Percentiles rank a stretch among this genome's conserved stretches.
phyloP scores from a whole-genome alignment of 306 rosid genomes.

The Glycyrrhiza uralensis region DNA sequence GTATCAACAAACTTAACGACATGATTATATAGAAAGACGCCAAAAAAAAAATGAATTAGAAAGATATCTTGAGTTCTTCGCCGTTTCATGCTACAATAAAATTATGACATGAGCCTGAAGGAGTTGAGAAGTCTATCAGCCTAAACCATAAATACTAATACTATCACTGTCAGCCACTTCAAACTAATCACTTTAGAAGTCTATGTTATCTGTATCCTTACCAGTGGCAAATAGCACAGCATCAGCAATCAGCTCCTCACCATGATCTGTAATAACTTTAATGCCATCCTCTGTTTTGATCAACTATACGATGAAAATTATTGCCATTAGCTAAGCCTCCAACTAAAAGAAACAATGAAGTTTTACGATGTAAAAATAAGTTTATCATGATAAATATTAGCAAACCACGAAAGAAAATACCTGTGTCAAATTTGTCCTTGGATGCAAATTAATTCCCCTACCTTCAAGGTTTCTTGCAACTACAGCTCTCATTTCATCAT shows the following conservation, averaged over 20 bases:
- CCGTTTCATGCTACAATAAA: neutral
- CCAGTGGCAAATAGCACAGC: conserved; percentile 95
- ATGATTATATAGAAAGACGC: neutral
- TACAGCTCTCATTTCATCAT: conserved; percentile 96
- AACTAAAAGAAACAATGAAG: conserved; percentile 5
- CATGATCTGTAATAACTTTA: conserved; percentile 85
- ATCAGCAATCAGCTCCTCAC: conserved; percentile 85
- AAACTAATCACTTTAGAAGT: neutral
- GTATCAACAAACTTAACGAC: neutral
- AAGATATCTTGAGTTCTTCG: neutral
- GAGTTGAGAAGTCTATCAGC: neutral
- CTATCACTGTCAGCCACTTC: neutral
- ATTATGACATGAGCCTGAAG: neutral
- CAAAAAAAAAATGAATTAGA: neutral
- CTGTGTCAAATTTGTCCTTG: conserved; percentile 67
- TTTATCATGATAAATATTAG: neutral
- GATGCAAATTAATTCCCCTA: conserved; percentile 85
- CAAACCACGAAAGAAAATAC: conserved; percentile 39
- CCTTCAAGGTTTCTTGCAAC: conserved; percentile 94
- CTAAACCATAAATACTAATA: neutral
- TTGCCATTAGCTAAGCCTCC: conserved; percentile 15
- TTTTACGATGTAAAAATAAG: neutral
- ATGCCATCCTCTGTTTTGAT: conserved; percentile 75
- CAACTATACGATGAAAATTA: conserved; percentile 46
- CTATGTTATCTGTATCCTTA: conserved; percentile 33